Evolutionary conservation across 1,284 basidiomycete species (phyloP), one percentile per base, ranked within the genome.

Genomic region (Rhodotorula sp.): DNA sequence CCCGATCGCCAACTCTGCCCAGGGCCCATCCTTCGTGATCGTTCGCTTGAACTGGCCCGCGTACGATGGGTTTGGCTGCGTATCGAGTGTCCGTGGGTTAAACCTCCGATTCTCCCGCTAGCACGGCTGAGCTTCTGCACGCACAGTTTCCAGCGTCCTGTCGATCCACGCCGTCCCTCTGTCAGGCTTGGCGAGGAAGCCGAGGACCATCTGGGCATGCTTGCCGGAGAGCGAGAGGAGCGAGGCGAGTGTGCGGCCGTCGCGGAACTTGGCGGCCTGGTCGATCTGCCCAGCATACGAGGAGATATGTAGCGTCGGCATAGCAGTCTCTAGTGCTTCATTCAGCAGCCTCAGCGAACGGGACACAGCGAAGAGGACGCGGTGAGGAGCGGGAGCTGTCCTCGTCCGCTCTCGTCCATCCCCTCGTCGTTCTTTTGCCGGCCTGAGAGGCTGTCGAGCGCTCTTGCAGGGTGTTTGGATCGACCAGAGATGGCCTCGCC

Each of bases 1-100:
- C 13, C 24, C 9, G 5, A 63, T 63, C 5, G 74, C 74, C 10
- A 73, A 55, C 10, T 71, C 69, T 4, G 47, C 62, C 68, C 71
- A 75, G 0, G 64, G 58, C 1, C 32, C 34, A 4, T 59, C 52
- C 29, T 62, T 57, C 34, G 34, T 32, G 32, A 65, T n/a, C 4
- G 47, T 55, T 4, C 62, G 44, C 44, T 46, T 22, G 63, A 71
- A 62, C 19, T 56, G 29, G 8, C 30, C 39, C 9, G 49, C 66
- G 36, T 67, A 64, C 30, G 17, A 39, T 2, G 66, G 65, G 2
- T 5, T 19, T 11, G 49, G 29, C 63, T 62, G 39, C 46, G 11
- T 36, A 11, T 5, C 29, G 27, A 59, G 24, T 22, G 32, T 15
- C 10, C 22, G 39, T 20, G 3, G 49, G 27, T 11, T 5, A 58